Evolutionary conservation across 441 rosid genomes (phyloP).

Genomic region (Erysimum pusillum): DNA sequence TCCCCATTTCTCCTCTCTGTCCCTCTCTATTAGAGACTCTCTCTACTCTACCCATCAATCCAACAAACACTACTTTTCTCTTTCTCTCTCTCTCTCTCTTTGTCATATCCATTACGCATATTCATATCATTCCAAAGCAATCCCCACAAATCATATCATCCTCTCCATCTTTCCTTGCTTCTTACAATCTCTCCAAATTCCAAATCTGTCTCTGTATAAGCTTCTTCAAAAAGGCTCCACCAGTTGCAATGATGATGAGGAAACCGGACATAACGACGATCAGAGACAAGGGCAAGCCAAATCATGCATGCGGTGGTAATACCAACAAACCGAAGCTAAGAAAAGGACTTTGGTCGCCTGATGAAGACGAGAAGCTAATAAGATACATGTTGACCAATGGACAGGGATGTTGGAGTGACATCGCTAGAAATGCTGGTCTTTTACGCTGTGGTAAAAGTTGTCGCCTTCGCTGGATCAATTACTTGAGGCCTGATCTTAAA

Average conservation of each 20-base stretch:
- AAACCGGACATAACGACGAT: constrained; percentile 60
- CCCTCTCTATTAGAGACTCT: constrained; percentile 41
- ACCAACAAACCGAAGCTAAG: constrained; percentile 61
- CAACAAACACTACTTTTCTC: constrained; percentile 55
- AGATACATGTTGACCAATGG: constrained; percentile 81
- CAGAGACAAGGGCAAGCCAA: constrained; percentile 50
- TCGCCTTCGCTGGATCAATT: constrained; percentile 95
- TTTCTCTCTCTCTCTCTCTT: constrained; percentile 26
- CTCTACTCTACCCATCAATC: constrained; percentile 81
- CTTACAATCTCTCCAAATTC: constrained; percentile 45
- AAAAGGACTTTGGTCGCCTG: constrained; percentile 94
- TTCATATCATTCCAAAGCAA: constrained; percentile 72
- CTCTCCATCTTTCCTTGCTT: constrained; percentile 73
- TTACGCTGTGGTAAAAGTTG: constrained; percentile 92
- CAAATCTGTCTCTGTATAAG: constrained; percentile 43
- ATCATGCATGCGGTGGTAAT: constrained; percentile 38
- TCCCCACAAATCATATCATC: constrained; percentile 82
- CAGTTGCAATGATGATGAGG: constrained; percentile 59
- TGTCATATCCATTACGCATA: constrained; percentile 47
- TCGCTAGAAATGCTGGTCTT: constrained; percentile 86
- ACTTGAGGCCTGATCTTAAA: constrained; percentile 89
- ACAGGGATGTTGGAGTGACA: constrained; percentile 91
- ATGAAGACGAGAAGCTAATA: constrained; percentile 89
- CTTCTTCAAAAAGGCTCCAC: constrained; percentile 50
- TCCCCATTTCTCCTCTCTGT: constrained; percentile 40